Evolutionary conservation across 192 early-diverging fungal genomes (phyloP).

Genomic region (Umbelopsis isabellina): DNA sequence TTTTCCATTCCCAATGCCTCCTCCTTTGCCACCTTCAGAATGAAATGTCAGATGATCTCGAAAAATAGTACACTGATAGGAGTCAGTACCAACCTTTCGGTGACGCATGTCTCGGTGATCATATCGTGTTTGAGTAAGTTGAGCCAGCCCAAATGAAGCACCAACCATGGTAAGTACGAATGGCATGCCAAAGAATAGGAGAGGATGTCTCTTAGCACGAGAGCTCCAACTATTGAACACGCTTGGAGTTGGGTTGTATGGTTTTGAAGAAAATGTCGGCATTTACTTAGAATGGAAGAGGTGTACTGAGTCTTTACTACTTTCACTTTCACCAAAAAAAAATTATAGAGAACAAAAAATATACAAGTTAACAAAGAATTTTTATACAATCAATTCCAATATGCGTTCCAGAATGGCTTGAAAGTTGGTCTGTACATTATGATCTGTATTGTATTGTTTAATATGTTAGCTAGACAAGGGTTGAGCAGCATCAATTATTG

Average conservation of each 20-base stretch:
- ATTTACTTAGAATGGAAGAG: conserved; percentile 12
- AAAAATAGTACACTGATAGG: not conserved
- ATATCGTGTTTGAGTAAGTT: conserved; percentile 76
- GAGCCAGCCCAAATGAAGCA: conserved; percentile 71
- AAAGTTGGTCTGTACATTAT: not conserved
- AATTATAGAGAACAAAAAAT: not conserved
- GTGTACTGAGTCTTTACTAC: not conserved
- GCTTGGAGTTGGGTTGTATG: conserved; percentile 17
- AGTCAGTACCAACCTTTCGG: conserved; percentile 24
- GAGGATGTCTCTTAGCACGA: conserved; percentile 50
- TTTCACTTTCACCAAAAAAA: not conserved
- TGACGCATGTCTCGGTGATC: conserved; percentile 66
- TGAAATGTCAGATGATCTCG: not conserved
- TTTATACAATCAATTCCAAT: conserved; percentile 7
- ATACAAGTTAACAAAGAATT: not conserved
- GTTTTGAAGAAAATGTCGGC: conserved; percentile 43
- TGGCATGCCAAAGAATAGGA: conserved; percentile 72
- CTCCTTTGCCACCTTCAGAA: conserved; percentile 52
- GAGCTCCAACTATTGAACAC: conserved; percentile 9
- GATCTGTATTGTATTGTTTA: not conserved
- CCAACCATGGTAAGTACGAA: conserved; percentile 69
- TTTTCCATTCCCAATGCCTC: conserved; percentile 56
- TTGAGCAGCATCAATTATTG: not conserved
- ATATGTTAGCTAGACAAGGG: not conserved
- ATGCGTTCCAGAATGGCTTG: not conserved